Conservation (phyloP, 176 grass and related monocot genomes). For the Triticum aestivum region IWGSC_CS_RefSeq_v2.1 NC_057798.1:761090315-761090814, state of each 20-base stretch:
- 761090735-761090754: slow-evolving; percentile 70
- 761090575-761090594: background rate
- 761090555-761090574: background rate
- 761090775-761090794: slow-evolving; percentile 77
- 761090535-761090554: background rate
- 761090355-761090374: background rate
- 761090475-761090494: background rate
- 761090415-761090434: background rate
- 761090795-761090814: slow-evolving; percentile 86
- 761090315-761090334: background rate
- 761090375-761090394: background rate
- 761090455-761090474: too few species aligned
- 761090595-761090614: slow-evolving; percentile 71
- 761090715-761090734: slow-evolving; percentile 84
- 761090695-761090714: slow-evolving; percentile 91
- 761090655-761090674: slow-evolving; percentile 60
- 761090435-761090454: too few species aligned
- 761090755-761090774: slow-evolving; percentile 92
- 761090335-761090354: background rate
- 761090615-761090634: slow-evolving; percentile 85
- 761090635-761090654: slow-evolving; percentile 87
- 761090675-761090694: slow-evolving; percentile 88
- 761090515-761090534: background rate
- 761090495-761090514: background rate
- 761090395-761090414: background rate